These are phyloP conservation scores for Vitis hybrid DNA, from an alignment of 177 flowering plant genomes.

Conservation along the genomic window DNA sequence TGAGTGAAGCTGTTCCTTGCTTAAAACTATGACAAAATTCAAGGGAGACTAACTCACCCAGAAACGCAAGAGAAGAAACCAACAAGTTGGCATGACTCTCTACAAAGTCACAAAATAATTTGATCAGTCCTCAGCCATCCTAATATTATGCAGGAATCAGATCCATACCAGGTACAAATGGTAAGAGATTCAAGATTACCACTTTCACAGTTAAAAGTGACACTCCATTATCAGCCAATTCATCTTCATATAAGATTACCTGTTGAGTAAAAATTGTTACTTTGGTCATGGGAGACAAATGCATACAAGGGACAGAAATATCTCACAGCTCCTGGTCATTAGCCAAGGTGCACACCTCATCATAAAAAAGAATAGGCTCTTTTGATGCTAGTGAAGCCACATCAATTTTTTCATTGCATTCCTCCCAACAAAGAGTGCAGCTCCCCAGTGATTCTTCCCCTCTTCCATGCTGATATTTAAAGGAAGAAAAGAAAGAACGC, in stretches of 20 bases:
- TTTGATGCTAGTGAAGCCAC: conserved; percentile 67
- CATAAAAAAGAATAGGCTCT: conserved; percentile 97
- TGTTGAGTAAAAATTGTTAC: conserved; percentile 29
- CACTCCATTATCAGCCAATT: conserved; percentile 86
- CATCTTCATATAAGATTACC: conserved; percentile 94
- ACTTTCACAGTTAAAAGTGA: conserved; percentile 94
- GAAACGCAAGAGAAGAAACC: conserved; percentile 96
- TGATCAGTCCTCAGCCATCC: conserved; percentile 1
- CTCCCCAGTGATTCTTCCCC: conserved; percentile 22
- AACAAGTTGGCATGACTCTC: conserved; percentile 97
- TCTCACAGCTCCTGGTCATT: conserved; percentile 2
- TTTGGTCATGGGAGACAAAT: conserved; percentile 4
- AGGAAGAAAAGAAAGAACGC: conserved; percentile 3
- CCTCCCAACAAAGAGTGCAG: conserved; percentile 65
- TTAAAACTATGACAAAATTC: not conserved
- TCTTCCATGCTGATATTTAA: conserved; percentile 25
- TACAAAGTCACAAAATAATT: conserved; percentile 30
- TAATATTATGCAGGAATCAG: not conserved
- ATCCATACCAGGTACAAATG: not conserved
- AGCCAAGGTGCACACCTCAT: conserved; percentile 60
- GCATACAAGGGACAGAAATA: not conserved
- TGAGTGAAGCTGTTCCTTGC: not conserved
- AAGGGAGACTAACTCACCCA: conserved; percentile 68
- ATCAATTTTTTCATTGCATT: conserved; percentile 73
- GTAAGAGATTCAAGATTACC: conserved; percentile 39